Percentiles rank a stretch among this genome's conserved stretches.
Evolutionary conservation across 257 asterid species (phyloP).

Genomic region (Solanum dulcamara): DNA sequence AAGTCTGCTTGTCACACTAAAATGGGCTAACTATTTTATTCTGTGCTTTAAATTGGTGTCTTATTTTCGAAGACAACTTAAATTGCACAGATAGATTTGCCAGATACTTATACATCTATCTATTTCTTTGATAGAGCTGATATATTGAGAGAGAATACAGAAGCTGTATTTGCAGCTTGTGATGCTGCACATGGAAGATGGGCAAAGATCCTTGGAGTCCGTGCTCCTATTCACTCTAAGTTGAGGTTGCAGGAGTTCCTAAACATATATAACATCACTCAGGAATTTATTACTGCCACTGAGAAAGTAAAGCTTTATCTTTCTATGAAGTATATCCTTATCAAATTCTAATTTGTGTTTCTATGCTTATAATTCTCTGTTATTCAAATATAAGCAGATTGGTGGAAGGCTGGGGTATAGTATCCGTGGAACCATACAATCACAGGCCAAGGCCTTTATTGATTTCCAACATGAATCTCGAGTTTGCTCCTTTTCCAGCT

Average conservation of each 20-base stretch:
- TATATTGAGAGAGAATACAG: slow-evolving; percentile 89
- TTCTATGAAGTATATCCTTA: background rate
- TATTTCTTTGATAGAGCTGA: slow-evolving; percentile 59
- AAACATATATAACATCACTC: slow-evolving; percentile 70
- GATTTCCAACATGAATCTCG: slow-evolving; percentile 94
- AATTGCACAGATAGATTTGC: background rate
- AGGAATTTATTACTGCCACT: slow-evolving; percentile 82
- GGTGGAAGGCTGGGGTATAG: slow-evolving; percentile 99
- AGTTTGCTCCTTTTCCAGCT: slow-evolving; percentile 38
- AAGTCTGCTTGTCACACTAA: background rate
- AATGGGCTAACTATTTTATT: background rate
- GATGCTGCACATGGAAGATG: slow-evolving; percentile 99
- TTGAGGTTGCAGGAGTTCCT: slow-evolving; percentile 83
- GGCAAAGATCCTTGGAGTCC: slow-evolving; percentile 97
- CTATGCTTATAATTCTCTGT: slow-evolving; percentile 22
- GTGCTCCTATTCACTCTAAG: slow-evolving; percentile 82
- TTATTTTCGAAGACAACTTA: background rate
- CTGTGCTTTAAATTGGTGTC: background rate
- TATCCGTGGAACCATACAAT: slow-evolving; percentile 91
- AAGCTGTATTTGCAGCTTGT: slow-evolving; percentile 96
- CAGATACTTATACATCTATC: background rate
- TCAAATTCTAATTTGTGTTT: background rate
- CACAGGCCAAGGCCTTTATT: slow-evolving; percentile 92
- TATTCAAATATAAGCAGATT: slow-evolving; percentile 57
- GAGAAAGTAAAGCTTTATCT: slow-evolving; percentile 50